A percentile compares a stretch with the other conserved stretches of the same genome.
Evolutionary conservation across 2,329 filamentous ascomycete genomes (phyloP).

Genomic region (Trichoderma sp.): DNA sequence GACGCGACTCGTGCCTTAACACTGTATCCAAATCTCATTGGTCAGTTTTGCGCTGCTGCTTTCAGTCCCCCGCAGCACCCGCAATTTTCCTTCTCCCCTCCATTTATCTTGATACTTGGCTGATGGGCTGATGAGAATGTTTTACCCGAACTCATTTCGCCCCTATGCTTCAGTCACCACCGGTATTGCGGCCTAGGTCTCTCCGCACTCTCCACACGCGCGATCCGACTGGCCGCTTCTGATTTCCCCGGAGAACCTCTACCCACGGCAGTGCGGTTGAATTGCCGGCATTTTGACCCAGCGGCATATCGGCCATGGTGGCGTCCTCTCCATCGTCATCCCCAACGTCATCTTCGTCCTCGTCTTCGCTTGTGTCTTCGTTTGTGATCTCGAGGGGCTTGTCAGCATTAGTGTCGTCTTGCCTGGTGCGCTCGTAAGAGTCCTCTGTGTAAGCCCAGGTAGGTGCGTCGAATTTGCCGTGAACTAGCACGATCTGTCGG

Average conservation of each 20-base stretch:
- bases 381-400: conserved; percentile 39
- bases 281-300: conserved; percentile 15
- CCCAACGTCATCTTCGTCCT: conserved; percentile 33
- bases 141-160: neutral
- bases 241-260: conserved; percentile 58
- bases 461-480: conserved; percentile 69
- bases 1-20: neutral
- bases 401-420: conserved; percentile 38
- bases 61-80: neutral
- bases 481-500: conserved; percentile 63
- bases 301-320: neutral
- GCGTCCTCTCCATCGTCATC: conserved; percentile 19
- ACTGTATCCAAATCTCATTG: neutral
- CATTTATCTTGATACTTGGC: neutral
- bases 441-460: conserved; percentile 73
- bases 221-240: conserved; percentile 61
- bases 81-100: neutral
- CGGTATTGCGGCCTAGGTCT: conserved; percentile 53
- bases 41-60: neutral
- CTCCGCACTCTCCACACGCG: conserved; percentile 67
- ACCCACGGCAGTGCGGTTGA: conserved; percentile 56
- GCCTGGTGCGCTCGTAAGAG: conserved; percentile 48
- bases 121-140: neutral
- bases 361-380: conserved; percentile 44
- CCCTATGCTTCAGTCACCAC: conserved; percentile 19